Conservation (phyloP, 805 yeast genomes). For the Wickerhamomyces sydowiorum region DNA sequence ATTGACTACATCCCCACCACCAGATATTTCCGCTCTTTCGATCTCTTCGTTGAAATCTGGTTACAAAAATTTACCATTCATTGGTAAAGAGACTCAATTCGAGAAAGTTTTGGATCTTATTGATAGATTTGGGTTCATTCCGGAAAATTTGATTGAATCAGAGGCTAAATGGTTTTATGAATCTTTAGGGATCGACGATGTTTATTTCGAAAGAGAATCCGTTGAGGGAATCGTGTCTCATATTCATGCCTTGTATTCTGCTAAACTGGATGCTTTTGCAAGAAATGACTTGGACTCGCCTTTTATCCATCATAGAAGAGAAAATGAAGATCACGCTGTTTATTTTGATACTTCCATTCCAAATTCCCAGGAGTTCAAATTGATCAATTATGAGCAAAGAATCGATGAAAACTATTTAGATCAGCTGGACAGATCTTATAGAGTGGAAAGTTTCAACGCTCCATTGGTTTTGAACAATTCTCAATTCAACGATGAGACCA, state of each 20-base stretch:
- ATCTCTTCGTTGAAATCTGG: conserved; percentile 44
- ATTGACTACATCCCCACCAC: conserved; percentile 7
- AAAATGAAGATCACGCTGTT: conserved; percentile 81
- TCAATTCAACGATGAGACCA: conserved; percentile 20
- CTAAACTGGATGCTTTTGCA: conserved; percentile 86
- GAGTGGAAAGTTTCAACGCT: conserved; percentile 78
- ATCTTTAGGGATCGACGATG: conserved; percentile 83
- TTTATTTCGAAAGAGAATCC: conserved; percentile 82
- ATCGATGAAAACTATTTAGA: conserved; percentile 83
- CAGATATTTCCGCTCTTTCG: conserved; percentile 35
- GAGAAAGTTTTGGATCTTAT: conserved; percentile 76
- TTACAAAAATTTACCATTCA: conserved; percentile 69
- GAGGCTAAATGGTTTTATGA: conserved; percentile 91
- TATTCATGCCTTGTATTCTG: conserved; percentile 84
- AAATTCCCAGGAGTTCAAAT: conserved; percentile 34
- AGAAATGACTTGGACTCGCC: conserved; percentile 47
- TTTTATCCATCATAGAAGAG: conserved; percentile 73
- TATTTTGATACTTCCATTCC: conserved; percentile 73
- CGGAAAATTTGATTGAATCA: conserved; percentile 75
- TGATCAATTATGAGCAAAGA: conserved; percentile 58
- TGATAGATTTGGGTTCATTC: conserved; percentile 83
- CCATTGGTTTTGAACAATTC: conserved; percentile 37
- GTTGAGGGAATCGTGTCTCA: conserved; percentile 77
- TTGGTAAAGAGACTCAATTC: conserved; percentile 76
- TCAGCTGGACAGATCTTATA: conserved; percentile 42